Evolutionary conservation across 306 rosid species (phyloP), one percentile per base, ranked within the genome.

Genomic region (Gynostemma pentaphyllum): DNA sequence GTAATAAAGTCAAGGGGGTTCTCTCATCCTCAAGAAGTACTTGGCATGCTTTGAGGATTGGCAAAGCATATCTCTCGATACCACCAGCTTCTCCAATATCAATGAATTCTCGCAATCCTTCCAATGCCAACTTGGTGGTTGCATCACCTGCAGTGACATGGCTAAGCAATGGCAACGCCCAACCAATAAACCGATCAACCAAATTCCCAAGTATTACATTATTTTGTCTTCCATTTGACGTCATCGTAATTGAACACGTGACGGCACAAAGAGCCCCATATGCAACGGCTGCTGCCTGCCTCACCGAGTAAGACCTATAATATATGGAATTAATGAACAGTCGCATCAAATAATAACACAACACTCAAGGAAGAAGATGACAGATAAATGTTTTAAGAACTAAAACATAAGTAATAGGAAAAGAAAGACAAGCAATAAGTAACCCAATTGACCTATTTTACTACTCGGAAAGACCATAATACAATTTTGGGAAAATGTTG

Each of bases 21-120:
- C 96, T 83, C 82, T 90, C 95, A 64, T 90, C 97, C 84, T 90
- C 97, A 27, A 90, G 87, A 29, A 90, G 79, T 41, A 75, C 85
- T 74, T 90, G 94, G 57, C 96, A 87, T 23, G 94, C 97, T 75
- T 90, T 87, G 62, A 90, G 91, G 70, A 90, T 87, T 0, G 91
- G 82, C 72, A 90, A 68, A 54, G 78, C 87, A 23, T 81, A 87
- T 76, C 97, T 85, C 76, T 90, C 97, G 6, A 75, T 78, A 52
- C 86, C 91, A 9, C 75, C 77, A 69, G 70, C 84, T 29, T 85
- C 88, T 52, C 97, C 97, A 12, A 83, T 82, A 40, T 80, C 83
- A 27, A 90, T 85, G 70, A 90, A 90, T 83, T 87, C 96, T 15
- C 82, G 85, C 10, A 87, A 69, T 45, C 91, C 87, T 67, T 85